Percentiles rank a stretch among this genome's conserved stretches.
Conservation (phyloP, 495 filamentous ascomycete genomes). For the Articulospora tetracladia region DNA sequence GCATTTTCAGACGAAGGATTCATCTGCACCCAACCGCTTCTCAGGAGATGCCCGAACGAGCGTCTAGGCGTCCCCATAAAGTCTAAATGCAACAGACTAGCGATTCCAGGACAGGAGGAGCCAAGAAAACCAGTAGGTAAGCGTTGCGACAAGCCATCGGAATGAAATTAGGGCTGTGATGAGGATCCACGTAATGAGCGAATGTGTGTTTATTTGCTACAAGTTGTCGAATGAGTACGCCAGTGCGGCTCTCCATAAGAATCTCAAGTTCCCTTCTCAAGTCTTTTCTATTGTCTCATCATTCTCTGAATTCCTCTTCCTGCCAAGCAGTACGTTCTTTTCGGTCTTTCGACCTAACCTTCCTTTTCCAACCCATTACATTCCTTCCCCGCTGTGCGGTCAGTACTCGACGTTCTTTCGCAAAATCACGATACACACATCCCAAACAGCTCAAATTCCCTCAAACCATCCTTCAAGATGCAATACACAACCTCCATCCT, state of each 20-base stretch:
- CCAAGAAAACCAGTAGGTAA: neutral
- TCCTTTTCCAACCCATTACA: conserved; percentile 1
- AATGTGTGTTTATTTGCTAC: neutral
- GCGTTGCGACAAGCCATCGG: no score
- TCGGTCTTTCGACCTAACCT: neutral
- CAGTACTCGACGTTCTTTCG: neutral
- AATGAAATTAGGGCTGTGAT: neutral
- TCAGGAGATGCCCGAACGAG: neutral
- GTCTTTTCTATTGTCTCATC: neutral
- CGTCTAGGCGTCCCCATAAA: neutral
- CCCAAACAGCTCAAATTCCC: neutral
- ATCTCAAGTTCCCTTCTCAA: neutral
- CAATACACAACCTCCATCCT: neutral
- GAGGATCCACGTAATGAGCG: neutral
- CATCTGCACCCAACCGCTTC: neutral
- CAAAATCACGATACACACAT: neutral
- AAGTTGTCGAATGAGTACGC: neutral
- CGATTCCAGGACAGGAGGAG: neutral
- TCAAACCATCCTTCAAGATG: neutral
- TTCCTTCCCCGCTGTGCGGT: neutral
- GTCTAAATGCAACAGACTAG: neutral
- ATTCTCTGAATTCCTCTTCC: neutral
- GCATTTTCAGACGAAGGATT: neutral
- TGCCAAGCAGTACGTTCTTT: conserved; percentile 2
- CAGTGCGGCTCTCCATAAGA: neutral